Evolutionary conservation across 148 eudicot genomes (phyloP).

Genomic region (Camellia granthamiana): DNA sequence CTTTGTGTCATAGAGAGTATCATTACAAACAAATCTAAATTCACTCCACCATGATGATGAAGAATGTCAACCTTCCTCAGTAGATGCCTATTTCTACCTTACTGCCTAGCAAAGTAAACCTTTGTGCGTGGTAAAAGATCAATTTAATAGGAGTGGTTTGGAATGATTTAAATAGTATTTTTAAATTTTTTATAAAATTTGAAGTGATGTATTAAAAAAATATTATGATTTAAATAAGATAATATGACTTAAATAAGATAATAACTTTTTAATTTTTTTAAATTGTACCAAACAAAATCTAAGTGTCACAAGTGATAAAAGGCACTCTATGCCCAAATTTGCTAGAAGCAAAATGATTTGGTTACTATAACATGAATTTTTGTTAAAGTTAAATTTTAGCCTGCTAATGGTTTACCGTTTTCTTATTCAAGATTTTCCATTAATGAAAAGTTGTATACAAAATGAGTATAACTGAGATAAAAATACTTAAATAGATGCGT

Average conservation of each 20-base stretch:
- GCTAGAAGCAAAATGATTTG: background rate
- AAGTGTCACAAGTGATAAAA: background rate
- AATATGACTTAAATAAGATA: too few relatives aligned
- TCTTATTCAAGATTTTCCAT: background rate
- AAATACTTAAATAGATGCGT: too few relatives aligned
- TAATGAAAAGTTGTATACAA: too few relatives aligned
- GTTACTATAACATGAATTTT: background rate
- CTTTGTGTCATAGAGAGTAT: background rate
- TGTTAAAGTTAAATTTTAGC: background rate
- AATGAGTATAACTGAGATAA: too few relatives aligned
- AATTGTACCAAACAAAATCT: too few relatives aligned
- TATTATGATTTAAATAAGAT: too few relatives aligned
- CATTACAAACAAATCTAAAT: background rate
- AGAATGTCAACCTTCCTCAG: conserved; percentile 16
- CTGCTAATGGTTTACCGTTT: too few relatives aligned
- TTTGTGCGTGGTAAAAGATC: background rate
- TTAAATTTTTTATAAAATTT: too few relatives aligned
- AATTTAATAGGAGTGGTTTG: background rate
- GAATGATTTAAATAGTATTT: too few relatives aligned
- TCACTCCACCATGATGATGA: conserved; percentile 10
- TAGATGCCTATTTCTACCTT: background rate
- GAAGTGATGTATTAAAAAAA: too few relatives aligned
- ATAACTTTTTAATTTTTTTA: too few relatives aligned
- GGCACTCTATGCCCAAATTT: background rate
- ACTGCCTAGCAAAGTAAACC: background rate